Percentiles rank a stretch among this genome's conserved stretches.
These are phyloP conservation scores for Phytophthora cactorum DNA, from an alignment of 352 stramenopile genomes.

Conservation along the genomic window DNA sequence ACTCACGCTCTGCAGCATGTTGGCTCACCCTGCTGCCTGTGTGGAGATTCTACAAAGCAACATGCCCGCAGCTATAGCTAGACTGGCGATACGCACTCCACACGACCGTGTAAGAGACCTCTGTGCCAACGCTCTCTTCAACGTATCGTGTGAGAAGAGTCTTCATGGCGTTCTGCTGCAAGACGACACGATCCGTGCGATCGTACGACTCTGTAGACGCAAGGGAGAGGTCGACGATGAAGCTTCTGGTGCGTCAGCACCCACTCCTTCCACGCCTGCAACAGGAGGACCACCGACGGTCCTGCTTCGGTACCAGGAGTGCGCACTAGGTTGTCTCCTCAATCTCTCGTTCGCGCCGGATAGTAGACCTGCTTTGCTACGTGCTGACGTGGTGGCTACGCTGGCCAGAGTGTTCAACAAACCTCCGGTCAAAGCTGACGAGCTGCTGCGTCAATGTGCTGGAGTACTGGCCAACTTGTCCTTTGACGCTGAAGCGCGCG, in stretches of 20 bases:
- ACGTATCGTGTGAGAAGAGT: constrained; percentile 80
- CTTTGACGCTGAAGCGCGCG: constrained; percentile 67
- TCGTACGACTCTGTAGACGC: constrained; percentile 69
- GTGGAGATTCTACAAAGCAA: constrained; percentile 77
- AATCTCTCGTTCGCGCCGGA: constrained; percentile 82
- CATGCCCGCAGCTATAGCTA: constrained; percentile 59
- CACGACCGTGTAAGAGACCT: constrained; percentile 70
- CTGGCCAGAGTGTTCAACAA: constrained; percentile 74
- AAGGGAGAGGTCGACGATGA: constrained; percentile 75
- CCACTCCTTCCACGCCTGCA: constrained; percentile 40
- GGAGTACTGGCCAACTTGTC: constrained; percentile 75
- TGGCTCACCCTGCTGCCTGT: constrained; percentile 59
- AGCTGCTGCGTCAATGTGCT: constrained; percentile 71
- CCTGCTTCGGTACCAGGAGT: constrained; percentile 70
- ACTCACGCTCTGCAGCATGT: constrained; percentile 71
- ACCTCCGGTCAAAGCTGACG: constrained; percentile 62
- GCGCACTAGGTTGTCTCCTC: constrained; percentile 74
- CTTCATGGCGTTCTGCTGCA: constrained; percentile 71
- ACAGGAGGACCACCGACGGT: constrained; percentile 35
- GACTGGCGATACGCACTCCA: constrained; percentile 44
- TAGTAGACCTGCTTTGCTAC: constrained; percentile 67
- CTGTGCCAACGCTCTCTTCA: constrained; percentile 79
- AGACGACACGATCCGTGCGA: constrained; percentile 72
- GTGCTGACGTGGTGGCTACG: constrained; percentile 66
- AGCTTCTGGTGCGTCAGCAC: constrained; percentile 14